Base-by-base conservation (phyloP, 257 asterid genomes). In the Schizonepeta tenuifolia region DNA sequence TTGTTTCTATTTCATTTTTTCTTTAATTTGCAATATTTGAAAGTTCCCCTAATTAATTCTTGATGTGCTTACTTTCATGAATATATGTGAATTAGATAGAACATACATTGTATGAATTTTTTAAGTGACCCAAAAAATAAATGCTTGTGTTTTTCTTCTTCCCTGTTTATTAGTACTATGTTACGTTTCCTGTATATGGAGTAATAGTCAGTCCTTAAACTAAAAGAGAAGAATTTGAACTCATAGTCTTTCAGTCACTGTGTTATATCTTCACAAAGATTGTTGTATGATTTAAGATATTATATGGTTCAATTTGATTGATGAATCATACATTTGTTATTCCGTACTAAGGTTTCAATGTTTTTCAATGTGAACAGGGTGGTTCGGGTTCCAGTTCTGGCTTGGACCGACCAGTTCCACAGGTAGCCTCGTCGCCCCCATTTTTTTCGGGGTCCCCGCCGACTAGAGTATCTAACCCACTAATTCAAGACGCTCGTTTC, bases 401-500 rank as follows among this genome's bases (percentile, higher is more conserved):
- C 53, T 21, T 76, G 2, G 97, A 88, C 28, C 98, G 86, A 69
- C 50, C 89, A 7, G 70, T 67, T 56, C 43, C 89, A 56, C 92
- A 83, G 70, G 80, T 81, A 80, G 95, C 96, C 77, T 88, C 96
- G 89, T 92, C 99, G 86, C 99, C 98, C 96, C 98, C 98, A 56
- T 95, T 90, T 95, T 95, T 92, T 87, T 59, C 86, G 2, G 98
- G 99, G 98, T 95, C 99, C 17, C 99, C 99, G 88, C 99, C 99
- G 86, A 85, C 94, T 73, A 87, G 99, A 90, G 98, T 87, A 28
- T 90, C 99, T 88, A 95, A 95, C 96, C 99, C 99, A 49, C 85
- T 95, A 85, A 86, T 92, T 87, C 95, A 88, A 74, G 99, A 92
- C 41, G 86, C 92, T 1, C 89, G 93, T 12, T 95, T 95, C 41